Evolutionary conservation across 2,329 filamentous ascomycete species (phyloP).

Genomic region (Ophiobolus disseminans): DNA sequence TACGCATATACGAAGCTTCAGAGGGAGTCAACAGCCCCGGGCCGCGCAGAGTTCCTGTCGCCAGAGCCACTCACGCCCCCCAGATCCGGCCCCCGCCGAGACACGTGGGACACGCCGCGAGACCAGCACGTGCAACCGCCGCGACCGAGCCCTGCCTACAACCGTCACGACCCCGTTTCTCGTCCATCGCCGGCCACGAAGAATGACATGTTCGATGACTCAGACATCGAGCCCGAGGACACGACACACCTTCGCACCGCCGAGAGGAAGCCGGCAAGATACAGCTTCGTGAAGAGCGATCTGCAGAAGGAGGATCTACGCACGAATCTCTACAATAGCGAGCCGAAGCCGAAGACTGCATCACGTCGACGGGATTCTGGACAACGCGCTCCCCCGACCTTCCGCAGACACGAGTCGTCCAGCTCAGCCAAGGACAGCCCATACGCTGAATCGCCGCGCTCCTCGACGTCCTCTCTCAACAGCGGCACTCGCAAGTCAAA

Average conservation of each 20-base stretch:
- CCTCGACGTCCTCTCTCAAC: conserved; percentile 41
- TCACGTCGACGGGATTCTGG: conserved; percentile 22
- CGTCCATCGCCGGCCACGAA: conserved; percentile 23
- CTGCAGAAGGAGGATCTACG: conserved; percentile 44
- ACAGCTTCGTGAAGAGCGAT: conserved; percentile 50
- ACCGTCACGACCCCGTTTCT: conserved; percentile 30
- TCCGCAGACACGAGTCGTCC: conserved; percentile 29
- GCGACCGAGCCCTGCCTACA: conserved; percentile 34
- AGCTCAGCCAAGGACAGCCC: conserved; percentile 37
- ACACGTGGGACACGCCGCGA: conserved; percentile 15
- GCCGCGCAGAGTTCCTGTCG: conserved; percentile 54
- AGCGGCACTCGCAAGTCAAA: conserved; percentile 22
- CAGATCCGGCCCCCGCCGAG: conserved; percentile 30
- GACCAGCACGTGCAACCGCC: conserved; percentile 37
- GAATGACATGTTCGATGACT: conserved; percentile 40
- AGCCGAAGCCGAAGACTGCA: conserved; percentile 23
- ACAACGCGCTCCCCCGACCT: conserved; percentile 17
- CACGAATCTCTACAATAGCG: conserved; percentile 30
- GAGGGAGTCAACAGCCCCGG: conserved; percentile 39
- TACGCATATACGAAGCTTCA: conserved; percentile 54
- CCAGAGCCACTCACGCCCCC: conserved; percentile 57
- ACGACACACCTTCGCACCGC: conserved; percentile 34
- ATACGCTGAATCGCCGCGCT: conserved; percentile 38
- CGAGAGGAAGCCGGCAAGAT: conserved; percentile 44
- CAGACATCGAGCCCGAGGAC: conserved; percentile 39